Percentiles rank a stretch among this genome's conserved stretches.
phyloP scores from a whole-genome alignment of 768 basidiomycete genomes.

The button mushroom (Agaricus bisporus) region DNA sequence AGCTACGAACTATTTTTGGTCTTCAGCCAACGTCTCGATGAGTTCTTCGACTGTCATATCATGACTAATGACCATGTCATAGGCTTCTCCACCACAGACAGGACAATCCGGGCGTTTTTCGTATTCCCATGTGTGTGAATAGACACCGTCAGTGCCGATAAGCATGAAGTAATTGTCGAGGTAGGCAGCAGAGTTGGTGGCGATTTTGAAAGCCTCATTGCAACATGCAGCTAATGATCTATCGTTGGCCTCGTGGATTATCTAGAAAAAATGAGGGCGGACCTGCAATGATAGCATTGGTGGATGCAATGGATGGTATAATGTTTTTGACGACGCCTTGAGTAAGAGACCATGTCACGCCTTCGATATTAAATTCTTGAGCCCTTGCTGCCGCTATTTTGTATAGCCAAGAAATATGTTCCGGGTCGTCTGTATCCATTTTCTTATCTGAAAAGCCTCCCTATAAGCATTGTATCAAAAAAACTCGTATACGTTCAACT shows the following conservation, averaged over 20 bases:
- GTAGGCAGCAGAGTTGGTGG: constrained; percentile 89
- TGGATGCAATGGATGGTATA: constrained; percentile 97
- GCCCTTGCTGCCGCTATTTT: constrained; percentile 76
- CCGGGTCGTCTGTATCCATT: constrained; percentile 95
- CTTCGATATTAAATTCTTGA: constrained; percentile 93
- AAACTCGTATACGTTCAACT: constrained; percentile 9
- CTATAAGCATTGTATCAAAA: neutral
- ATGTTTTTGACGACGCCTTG: constrained; percentile 99
- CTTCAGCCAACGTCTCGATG: constrained; percentile 83
- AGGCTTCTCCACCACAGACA: constrained; percentile 89
- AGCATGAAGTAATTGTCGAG: constrained; percentile 99
- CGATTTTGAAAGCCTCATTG: constrained; percentile 99
- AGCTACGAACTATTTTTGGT: constrained; percentile 77
- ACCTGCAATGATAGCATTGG: constrained; percentile 98
- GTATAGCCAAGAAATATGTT: constrained; percentile 94
- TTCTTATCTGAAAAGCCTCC: constrained; percentile 65
- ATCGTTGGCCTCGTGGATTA: no score
- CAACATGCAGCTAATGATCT: constrained; percentile 78
- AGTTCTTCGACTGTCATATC: constrained; percentile 81
- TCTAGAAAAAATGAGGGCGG: neutral
- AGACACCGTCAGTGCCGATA: constrained; percentile 93
- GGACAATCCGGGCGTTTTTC: constrained; percentile 92
- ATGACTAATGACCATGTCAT: constrained; percentile 63
- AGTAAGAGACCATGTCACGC: constrained; percentile 95
- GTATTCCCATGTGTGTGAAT: constrained; percentile 96